Conservation (phyloP, 257 asterid genomes). For the Haberlea rhodopensis region DNA sequence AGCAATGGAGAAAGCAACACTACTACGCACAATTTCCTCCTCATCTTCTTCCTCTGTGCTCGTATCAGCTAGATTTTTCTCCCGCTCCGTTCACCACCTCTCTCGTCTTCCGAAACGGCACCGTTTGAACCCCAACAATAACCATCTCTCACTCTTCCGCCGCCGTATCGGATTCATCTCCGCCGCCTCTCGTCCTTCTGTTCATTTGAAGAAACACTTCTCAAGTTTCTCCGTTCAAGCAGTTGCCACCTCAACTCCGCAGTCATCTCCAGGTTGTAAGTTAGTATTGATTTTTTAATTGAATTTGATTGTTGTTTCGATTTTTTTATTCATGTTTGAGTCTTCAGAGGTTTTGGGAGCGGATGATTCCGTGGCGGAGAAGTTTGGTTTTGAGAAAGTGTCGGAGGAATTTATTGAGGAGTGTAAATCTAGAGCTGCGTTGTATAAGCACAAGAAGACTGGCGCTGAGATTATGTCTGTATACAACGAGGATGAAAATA, state of each 20-base stretch:
- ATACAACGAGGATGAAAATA: conserved; percentile 92
- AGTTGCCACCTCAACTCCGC: conserved; percentile 47
- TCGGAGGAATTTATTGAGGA: conserved; percentile 88
- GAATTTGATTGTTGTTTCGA: conserved; percentile 2
- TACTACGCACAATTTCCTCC: conserved; percentile 63
- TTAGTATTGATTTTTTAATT: background rate
- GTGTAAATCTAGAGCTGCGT: conserved; percentile 84
- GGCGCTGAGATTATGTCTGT: conserved; percentile 96
- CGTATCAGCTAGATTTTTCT: conserved; percentile 57
- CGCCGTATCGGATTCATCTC: conserved; percentile 46
- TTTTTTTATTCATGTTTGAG: background rate
- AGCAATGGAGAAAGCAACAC: conserved; percentile 77
- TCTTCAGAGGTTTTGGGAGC: conserved; percentile 57
- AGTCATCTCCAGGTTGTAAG: conserved; percentile 40
- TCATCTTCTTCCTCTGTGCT: conserved; percentile 48
- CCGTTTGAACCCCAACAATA: conserved; percentile 44
- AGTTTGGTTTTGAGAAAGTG: conserved; percentile 85
- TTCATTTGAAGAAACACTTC: conserved; percentile 41
- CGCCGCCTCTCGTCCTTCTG: conserved; percentile 40
- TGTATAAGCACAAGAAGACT: conserved; percentile 93
- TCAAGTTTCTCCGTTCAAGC: conserved; percentile 60
- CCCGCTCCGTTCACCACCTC: conserved; percentile 56
- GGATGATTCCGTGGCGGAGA: conserved; percentile 73
- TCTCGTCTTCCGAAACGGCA: conserved; percentile 48
- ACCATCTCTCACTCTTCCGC: conserved; percentile 45